Percentiles rank a stretch among this genome's conserved stretches.
Evolutionary conservation across 179 eudicot genomes (phyloP).

Genomic region (Spergularia azorica): DNA sequence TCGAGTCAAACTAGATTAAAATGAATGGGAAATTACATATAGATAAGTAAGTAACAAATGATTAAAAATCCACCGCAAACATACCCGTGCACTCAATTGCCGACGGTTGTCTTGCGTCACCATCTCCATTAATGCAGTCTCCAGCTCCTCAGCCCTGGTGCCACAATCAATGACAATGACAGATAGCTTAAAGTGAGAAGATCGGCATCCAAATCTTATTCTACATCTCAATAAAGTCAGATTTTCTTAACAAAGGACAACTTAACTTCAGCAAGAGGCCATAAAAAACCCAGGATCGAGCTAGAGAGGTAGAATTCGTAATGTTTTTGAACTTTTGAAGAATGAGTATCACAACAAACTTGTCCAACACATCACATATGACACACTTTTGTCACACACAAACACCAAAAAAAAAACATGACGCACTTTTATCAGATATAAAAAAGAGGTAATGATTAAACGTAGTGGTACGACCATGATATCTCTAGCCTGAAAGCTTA

Average conservation of each 20-base stretch:
- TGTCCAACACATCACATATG: no score
- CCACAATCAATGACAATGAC: conserved; percentile 13
- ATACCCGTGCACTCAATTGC: conserved; percentile 85
- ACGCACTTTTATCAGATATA: background rate
- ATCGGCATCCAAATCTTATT: background rate
- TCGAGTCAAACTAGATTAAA: background rate
- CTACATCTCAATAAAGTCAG: conserved; percentile 1
- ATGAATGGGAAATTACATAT: background rate
- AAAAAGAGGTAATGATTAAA: background rate
- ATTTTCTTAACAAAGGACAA: background rate
- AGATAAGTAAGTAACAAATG: background rate
- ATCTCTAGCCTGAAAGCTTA: background rate
- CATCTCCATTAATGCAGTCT: conserved; percentile 97
- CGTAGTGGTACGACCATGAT: background rate
- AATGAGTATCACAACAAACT: background rate
- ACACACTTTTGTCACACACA: no score
- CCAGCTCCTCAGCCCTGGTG: conserved; percentile 93
- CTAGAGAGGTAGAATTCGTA: background rate
- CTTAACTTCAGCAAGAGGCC: background rate
- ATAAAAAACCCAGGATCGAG: background rate
- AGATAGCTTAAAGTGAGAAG: background rate
- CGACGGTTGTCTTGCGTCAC: conserved; percentile 98
- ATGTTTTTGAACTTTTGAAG: background rate
- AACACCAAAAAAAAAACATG: no score
- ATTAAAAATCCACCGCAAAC: background rate